Percentiles rank a stretch among this genome's conserved stretches.
Conservation (phyloP, 495 filamentous ascomycete species). For the Friedmanniomyces simplex region DNA sequence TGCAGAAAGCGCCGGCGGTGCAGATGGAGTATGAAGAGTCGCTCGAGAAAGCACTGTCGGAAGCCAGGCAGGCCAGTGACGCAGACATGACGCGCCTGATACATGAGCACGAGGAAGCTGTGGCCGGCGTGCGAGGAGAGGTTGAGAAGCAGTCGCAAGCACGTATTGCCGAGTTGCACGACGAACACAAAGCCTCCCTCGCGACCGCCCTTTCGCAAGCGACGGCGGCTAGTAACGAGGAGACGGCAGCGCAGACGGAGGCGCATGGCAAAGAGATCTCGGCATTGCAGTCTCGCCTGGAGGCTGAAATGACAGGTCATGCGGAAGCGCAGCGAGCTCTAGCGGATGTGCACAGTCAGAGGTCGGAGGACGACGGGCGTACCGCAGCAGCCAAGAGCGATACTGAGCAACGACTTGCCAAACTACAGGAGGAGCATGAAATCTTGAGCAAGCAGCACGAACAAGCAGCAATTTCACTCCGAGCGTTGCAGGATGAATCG, state of each 20-base stretch:
- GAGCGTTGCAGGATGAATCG: not conserved
- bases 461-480: not conserved
- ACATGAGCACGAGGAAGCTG: not conserved
- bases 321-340: constrained; percentile 9
- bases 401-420: not conserved
- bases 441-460: not conserved
- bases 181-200: not conserved
- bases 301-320: constrained; percentile 5
- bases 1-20: not conserved
- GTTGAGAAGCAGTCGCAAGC: not conserved
- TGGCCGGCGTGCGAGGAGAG: not conserved
- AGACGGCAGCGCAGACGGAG: not conserved
- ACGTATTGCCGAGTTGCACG: not conserved
- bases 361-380: constrained; percentile 1
- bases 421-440: constrained; percentile 3
- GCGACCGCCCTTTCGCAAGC: not conserved
- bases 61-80: not conserved
- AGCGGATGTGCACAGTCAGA: constrained; percentile 2
- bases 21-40: not conserved
- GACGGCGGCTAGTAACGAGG: not conserved
- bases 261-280: constrained; percentile 5
- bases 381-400: not conserved
- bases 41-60: not conserved
- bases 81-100: not conserved
- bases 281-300: constrained; percentile 7